phyloP scores from a whole-genome alignment of 495 filamentous ascomycete genomes.

The Daldinia loculata region DNA sequence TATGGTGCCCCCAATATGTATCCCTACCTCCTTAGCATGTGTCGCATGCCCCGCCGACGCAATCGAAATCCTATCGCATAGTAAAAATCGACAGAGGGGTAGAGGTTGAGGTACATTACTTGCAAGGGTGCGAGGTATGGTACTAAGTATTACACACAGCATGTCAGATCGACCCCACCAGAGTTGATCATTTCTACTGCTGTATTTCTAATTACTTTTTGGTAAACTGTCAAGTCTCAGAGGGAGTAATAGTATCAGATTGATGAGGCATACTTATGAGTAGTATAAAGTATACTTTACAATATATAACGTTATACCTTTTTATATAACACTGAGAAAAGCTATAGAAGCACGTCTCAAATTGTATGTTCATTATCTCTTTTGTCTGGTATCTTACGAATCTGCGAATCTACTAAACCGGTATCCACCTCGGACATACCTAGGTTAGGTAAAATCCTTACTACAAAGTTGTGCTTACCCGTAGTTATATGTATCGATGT shows the following conservation, averaged over 20 bases:
- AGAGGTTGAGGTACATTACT: constrained; percentile 6
- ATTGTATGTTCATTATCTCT: too few relatives aligned
- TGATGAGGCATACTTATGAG: not conserved
- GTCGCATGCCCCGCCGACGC: constrained; percentile 33
- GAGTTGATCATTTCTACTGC: constrained; percentile 18
- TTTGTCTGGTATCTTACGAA: not conserved
- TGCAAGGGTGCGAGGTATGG: not conserved
- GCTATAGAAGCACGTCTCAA: too few relatives aligned
- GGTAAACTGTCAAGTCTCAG: not conserved
- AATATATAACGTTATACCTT: too few relatives aligned
- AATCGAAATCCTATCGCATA: not conserved
- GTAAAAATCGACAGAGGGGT: constrained; percentile 25
- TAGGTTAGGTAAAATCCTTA: too few relatives aligned
- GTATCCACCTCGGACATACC: not conserved
- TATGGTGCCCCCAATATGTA: constrained; percentile 16
- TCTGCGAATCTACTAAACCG: not conserved
- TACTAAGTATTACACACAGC: constrained; percentile 7
- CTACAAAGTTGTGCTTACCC: not conserved
- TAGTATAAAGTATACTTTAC: not conserved
- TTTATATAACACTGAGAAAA: too few relatives aligned
- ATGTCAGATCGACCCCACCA: constrained; percentile 25
- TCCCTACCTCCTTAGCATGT: constrained; percentile 24
- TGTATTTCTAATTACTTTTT: constrained; percentile 13
- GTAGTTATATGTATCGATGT: not conserved
- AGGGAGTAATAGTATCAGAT: not conserved